phyloP scores from a whole-genome alignment of 2,329 filamentous ascomycete species.

The Pseudogymnoascus sp. region DNA sequence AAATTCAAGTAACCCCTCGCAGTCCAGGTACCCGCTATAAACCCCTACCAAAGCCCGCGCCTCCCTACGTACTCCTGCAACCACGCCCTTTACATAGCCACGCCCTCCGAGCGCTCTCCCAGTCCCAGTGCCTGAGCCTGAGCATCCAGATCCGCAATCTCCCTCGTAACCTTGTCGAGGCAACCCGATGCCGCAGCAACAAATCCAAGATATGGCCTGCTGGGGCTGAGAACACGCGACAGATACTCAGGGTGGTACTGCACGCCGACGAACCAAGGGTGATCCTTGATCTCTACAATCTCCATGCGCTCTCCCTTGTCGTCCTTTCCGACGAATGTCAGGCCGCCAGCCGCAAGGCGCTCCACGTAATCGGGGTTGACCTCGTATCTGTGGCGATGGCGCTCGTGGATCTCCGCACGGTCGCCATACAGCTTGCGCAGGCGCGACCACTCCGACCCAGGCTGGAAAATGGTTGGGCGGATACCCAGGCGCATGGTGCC shows the following conservation, averaged over 20 bases:
- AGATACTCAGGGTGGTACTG: constrained; percentile 88
- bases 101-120: constrained; percentile 3
- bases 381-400: constrained; percentile 85
- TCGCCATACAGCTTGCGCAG: constrained; percentile 66
- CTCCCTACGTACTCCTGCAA: not conserved
- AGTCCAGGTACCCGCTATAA: not conserved
- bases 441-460: constrained; percentile 66
- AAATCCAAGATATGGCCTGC: constrained; percentile 73
- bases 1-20: not conserved
- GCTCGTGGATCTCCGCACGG: constrained; percentile 51
- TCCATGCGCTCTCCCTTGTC: constrained; percentile 73
- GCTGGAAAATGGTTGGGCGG: constrained; percentile 66
- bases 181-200: constrained; percentile 55
- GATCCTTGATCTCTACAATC: constrained; percentile 70
- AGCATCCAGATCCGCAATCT: constrained; percentile 8
- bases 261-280: constrained; percentile 77
- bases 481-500: constrained; percentile 82
- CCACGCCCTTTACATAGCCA: not conserved
- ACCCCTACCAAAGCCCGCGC: not conserved
- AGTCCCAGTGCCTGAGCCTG: not conserved
- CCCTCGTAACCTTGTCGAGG: constrained; percentile 22
- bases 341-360: constrained; percentile 55
- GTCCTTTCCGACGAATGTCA: constrained; percentile 73
- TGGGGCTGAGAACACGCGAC: constrained; percentile 63
- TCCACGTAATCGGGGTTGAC: constrained; percentile 75